These are phyloP conservation scores for Xylariaceae sp. DNA, from an alignment of 2,329 filamentous ascomycete genomes.

Conservation along the genomic window DNA sequence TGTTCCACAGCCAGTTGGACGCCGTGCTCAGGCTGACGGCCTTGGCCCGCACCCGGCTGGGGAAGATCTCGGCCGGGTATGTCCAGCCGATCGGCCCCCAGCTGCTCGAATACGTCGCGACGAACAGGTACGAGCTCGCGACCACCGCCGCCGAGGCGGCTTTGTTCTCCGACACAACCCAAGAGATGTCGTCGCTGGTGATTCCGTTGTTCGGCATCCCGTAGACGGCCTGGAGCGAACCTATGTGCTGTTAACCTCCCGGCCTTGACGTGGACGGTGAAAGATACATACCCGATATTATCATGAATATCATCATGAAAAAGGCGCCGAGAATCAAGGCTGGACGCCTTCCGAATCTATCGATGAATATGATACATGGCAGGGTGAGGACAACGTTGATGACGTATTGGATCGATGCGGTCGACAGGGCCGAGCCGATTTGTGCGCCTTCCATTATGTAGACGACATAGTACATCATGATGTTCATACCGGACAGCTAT, in stretches of 20 bases:
- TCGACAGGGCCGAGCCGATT: slow-evolving; percentile 59
- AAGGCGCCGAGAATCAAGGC: slow-evolving; percentile 59
- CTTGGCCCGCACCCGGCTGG: slow-evolving; percentile 64
- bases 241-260: slow-evolving; percentile 26
- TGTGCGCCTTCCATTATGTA: slow-evolving; percentile 63
- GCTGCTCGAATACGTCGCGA: slow-evolving; percentile 63
- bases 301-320: slow-evolving; percentile 63
- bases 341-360: slow-evolving; percentile 60
- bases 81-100: slow-evolving; percentile 47
- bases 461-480: slow-evolving; percentile 63
- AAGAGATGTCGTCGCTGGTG: slow-evolving; percentile 53
- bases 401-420: slow-evolving; percentile 64
- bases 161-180: slow-evolving; percentile 56
- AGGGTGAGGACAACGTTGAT: slow-evolving; percentile 65
- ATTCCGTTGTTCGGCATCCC: slow-evolving; percentile 51
- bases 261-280: background rate
- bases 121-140: slow-evolving; percentile 73
- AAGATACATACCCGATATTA: slow-evolving; percentile 54
- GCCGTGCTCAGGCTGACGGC: slow-evolving; percentile 63
- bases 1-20: slow-evolving; percentile 64
- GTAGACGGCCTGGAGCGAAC: slow-evolving; percentile 61
- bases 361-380: slow-evolving; percentile 62
- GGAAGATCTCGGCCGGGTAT: slow-evolving; percentile 65
- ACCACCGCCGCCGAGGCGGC: slow-evolving; percentile 64
- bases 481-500: slow-evolving; percentile 54